A percentile compares a stretch with the other conserved stretches of the same genome.
Conservation (phyloP, 1,284 basidiomycete genomes). For the Cryptococcus jaspeensis region DNA sequence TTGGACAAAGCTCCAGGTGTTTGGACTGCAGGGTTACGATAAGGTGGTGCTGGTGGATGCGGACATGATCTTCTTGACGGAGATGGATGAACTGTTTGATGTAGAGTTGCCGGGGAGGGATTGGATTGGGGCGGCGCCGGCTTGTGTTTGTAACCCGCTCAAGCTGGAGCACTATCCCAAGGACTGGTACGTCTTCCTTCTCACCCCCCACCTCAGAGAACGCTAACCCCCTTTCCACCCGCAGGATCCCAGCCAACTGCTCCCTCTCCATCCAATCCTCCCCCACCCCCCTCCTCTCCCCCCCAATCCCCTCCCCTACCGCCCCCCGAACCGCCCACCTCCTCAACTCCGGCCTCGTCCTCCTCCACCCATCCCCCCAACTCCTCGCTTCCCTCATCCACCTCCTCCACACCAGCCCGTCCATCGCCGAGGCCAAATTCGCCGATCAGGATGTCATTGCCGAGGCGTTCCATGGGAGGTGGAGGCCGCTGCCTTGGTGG, state of each 20-base stretch:
- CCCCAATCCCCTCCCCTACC: slow-evolving; percentile 51
- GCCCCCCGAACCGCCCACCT: slow-evolving; percentile 71
- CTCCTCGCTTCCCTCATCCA: slow-evolving; percentile 60
- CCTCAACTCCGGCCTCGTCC: slow-evolving; percentile 85
- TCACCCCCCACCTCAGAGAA: background rate
- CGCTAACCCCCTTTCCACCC: background rate
- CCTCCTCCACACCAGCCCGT: slow-evolving; percentile 67
- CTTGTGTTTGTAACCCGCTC: slow-evolving; percentile 90
- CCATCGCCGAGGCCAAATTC: slow-evolving; percentile 71
- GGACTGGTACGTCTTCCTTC: slow-evolving; percentile 68
- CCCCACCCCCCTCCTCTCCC: slow-evolving; percentile 56
- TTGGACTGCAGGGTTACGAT: slow-evolving; percentile 74
- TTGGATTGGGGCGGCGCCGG: slow-evolving; percentile 81
- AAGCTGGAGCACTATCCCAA: slow-evolving; percentile 77
- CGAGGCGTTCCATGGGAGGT: slow-evolving; percentile 66
- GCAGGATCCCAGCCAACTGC: slow-evolving; percentile 85
- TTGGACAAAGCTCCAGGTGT: slow-evolving; percentile 85
- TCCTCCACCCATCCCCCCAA: slow-evolving; percentile 65
- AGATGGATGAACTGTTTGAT: slow-evolving; percentile 90
- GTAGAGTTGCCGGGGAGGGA: slow-evolving; percentile 61
- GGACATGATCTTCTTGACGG: slow-evolving; percentile 82
- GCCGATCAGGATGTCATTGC: slow-evolving; percentile 91
- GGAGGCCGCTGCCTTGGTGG: slow-evolving; percentile 53
- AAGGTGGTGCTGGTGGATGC: slow-evolving; percentile 81
- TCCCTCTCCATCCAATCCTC: slow-evolving; percentile 66